Evolutionary conservation across 2,329 filamentous ascomycete species (phyloP), one percentile per base, ranked within the genome.

Genomic region (Colletotrichum orchidophilum): DNA sequence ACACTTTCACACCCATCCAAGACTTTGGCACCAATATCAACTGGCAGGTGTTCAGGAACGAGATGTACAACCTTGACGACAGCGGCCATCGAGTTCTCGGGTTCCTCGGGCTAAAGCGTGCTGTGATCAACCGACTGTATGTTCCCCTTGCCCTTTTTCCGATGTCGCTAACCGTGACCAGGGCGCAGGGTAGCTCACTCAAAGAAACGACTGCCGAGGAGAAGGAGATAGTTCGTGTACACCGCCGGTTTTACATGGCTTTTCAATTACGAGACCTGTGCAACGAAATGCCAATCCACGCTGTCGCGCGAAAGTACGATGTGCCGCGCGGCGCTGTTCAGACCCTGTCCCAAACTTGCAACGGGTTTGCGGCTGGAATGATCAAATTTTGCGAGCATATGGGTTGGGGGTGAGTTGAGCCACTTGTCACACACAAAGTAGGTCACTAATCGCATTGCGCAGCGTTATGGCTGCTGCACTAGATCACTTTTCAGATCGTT

Each of bases 301-400:
- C 86, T 3, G 91, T 95, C 31, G 91, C 93, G 29, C 85, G 85
- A 18, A 94, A 93, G 77, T 95, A 94, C 77, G 87, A 90, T 72
- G 89, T 90, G 70, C 90, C 92, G 9, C 87, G 93, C 24, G 93
- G 93, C 1, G 86, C 88, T 5, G 89, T 95, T 12, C 93, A 95
- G 79, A 93, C 86, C 24, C 84, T 95, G 1, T 89, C 92, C 2
- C 92, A 94, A 75, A 92, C 91, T 1, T 94, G 93, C 74, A 90
- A 94, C 74, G 93, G 93, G 0, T 95, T 95, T 76, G 93, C 92
- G 3, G 91, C 92, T 2, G 92, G 92, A 3, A 94, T 94, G 85
- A 89, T 95, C 71, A 94, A 93, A 74, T 95, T 95, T 76, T 95
- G 93, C 77, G 87, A 94, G 74, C 87, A 89, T 21, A 94, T 95